A percentile compares a stretch with the other conserved stretches of the same genome.
Conservation (phyloP, 331 rosid genomes). For the Malus hybrid region DNA sequence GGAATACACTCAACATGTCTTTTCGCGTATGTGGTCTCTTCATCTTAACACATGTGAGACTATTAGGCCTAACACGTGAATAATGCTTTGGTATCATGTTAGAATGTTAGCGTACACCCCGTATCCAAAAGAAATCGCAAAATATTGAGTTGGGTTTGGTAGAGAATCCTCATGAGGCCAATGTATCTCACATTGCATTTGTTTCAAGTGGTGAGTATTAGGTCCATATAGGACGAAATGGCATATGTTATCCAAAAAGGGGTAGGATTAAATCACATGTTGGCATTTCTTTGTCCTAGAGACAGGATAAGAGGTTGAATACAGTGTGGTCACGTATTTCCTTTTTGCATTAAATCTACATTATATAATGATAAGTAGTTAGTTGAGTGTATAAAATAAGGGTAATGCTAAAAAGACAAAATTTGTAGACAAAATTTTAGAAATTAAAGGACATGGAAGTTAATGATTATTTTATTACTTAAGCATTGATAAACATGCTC, state of each 20-base stretch:
- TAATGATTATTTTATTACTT: too few species aligned
- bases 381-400: background rate
- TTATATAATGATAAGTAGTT: conserved; percentile 11
- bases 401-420: too few species aligned
- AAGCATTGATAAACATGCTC: too few species aligned
- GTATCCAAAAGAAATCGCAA: background rate
- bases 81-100: background rate
- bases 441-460: too few species aligned
- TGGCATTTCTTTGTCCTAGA: conserved; percentile 12
- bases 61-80: background rate
- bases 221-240: background rate
- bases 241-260: conserved; percentile 22
- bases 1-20: background rate
- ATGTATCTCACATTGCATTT: background rate
- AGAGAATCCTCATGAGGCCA: background rate
- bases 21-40: background rate
- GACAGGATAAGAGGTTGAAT: conserved; percentile 33
- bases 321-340: conserved; percentile 18
- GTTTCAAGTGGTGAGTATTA: background rate
- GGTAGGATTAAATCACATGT: conserved; percentile 27
- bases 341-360: conserved; percentile 18
- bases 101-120: background rate
- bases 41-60: background rate
- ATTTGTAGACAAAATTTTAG: too few species aligned
- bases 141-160: conserved; percentile 5